Evolutionary conservation across 495 filamentous ascomycete genomes (phyloP), one percentile per base, ranked within the genome.

Genomic region (Recurvomyces mirabilis): DNA sequence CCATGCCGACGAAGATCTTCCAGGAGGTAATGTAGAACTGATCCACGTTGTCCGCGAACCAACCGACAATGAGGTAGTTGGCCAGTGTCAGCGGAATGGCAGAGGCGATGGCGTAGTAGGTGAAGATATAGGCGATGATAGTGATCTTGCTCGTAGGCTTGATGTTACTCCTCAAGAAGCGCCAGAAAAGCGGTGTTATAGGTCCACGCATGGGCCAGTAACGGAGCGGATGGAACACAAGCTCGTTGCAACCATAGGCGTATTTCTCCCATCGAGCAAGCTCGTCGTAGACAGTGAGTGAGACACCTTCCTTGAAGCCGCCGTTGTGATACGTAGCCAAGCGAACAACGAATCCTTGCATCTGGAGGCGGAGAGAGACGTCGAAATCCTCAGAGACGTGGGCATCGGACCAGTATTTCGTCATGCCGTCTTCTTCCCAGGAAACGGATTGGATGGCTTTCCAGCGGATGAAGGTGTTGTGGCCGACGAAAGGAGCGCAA

Each of bases 361-460:
- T 74, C 60, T 88, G 83, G 14, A 88, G 71, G 42, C 81, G 81
- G 1, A 88, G 75, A 6, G 83, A 81, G 80, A 87, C 84, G 50
- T 87, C 83, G 54, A 88, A 88, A 53, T 88, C 83, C 53, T 88
- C 83, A 5, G 82, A 87, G 24, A 88, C 83, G 58, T 82, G 81
- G 20, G 69, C 72, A 60, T 88, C 83, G 0, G 83, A 87, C 83
- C 83, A 88, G 64, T 79, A 87, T 61, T 86, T 87, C 56, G 84
- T 75, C 41, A 69, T 61, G 21, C 81, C 78, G 15, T 79, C 78
- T 39, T 80, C 73, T 48, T 77, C 73, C 50, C 46, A 52, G 33
- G 9, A 10, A 15, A 36, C 15, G 9, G 33, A 36, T 58, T 87
- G 83, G 39, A 88, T 74, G 35, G 82, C 82, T 37, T 72, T 70